Base-by-base conservation (phyloP, 306 rosid genomes). In the Quercus variabilis region DNA sequence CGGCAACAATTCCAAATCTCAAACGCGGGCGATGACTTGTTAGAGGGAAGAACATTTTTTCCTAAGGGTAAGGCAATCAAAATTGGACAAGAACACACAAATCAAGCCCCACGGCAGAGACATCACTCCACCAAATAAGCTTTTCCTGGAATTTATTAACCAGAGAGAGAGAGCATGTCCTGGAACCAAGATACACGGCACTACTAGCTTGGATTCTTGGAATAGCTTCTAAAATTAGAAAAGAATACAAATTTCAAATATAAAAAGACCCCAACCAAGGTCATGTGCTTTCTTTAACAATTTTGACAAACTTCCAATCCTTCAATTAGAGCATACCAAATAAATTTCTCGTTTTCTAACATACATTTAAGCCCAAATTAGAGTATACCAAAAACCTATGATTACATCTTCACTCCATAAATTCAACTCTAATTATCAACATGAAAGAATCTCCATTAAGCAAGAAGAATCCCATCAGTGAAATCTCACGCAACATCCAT, bases 391-490 rank as follows among this genome's bases (percentile, higher is more conserved):
- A 46, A 75, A 75, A 75, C 65, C 79, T 23, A 76, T 38, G 65
- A 65, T 76, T 79, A 14, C 67, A 74, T 15, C 54, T 55, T 5
- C 28, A 74, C 75, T 79, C 76, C 71, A 68, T 52, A 55, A 11
- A 19, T 63, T 49, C 52, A 73, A 49, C 76, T 65, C 71, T 70
- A 54, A 77, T 71, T 43, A 78, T 79, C 69, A 63, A 62, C 60
- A 55, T 19, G 4, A 20, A 55, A 52, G 71, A 75, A 79, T 65
- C 80, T 25, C 65, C 81, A 62, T 4, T 49, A 57, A 76, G 80
- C 57, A 74, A 65, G 76, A 82, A 76, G 60, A 70, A 74, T 59
- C 54, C 31, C 15, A 74, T 65, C 62, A 73, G 68, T 79, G 79
- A 70, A 82, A 76, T 69, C 67, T 55, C 58, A 57, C 63, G 23